phyloP scores from a whole-genome alignment of 139 green algal species.

The Tetraselmis striata region DNA sequence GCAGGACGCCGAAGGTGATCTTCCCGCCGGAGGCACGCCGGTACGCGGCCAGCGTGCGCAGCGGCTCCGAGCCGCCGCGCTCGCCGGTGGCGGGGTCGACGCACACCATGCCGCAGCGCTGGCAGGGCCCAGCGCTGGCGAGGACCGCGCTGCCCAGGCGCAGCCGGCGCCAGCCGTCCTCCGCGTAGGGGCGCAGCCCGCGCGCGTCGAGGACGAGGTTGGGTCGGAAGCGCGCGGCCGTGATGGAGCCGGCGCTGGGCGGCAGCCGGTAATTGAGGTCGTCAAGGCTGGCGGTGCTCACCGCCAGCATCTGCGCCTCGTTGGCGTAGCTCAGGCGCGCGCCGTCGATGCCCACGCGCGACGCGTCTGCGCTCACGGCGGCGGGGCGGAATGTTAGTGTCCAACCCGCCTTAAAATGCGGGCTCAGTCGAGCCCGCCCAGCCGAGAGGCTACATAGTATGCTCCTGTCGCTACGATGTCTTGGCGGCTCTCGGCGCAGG shows the following conservation, averaged over 20 bases:
- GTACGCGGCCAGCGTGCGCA: conserved; percentile 43
- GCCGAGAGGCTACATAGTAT: no score
- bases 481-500: no score
- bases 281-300: conserved; percentile 50
- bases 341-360: not conserved
- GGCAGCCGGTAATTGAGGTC: conserved; percentile 36
- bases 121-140: conserved; percentile 28
- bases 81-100: conserved; percentile 27
- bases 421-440: no score
- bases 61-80: conserved; percentile 39
- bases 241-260: not conserved
- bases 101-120: conserved; percentile 45
- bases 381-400: no score
- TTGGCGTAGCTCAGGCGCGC: conserved; percentile 66
- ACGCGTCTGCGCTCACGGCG: not conserved
- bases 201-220: conserved; percentile 57
- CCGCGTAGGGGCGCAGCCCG: conserved; percentile 38
- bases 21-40: conserved; percentile 18
- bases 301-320: conserved; percentile 69
- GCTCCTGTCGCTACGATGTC: no score
- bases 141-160: conserved; percentile 8
- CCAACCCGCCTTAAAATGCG: no score
- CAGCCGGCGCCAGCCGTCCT: conserved; percentile 51
- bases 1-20: not conserved
- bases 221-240: conserved; percentile 42